Conservation (phyloP, 73 alveolate species). For the Uronychia binucleata region DNA sequence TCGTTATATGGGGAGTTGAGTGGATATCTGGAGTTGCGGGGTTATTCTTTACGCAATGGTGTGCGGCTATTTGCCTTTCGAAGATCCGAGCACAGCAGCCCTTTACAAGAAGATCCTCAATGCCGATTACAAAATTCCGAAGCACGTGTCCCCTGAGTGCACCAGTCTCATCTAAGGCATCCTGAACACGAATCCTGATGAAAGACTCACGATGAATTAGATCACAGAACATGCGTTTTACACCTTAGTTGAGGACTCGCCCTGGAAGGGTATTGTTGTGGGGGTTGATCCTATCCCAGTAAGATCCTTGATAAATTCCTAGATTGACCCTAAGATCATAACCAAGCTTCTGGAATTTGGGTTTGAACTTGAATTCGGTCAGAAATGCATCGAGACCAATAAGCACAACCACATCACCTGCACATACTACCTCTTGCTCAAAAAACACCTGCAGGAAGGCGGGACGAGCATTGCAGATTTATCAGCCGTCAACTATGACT, state of each 20-base stretch:
- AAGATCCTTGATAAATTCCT: too few species aligned
- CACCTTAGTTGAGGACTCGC: too few species aligned
- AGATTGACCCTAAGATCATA: too few species aligned
- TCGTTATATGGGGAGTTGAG: slow-evolving; percentile 71
- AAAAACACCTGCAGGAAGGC: slow-evolving; percentile 61
- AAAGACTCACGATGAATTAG: slow-evolving; percentile 76
- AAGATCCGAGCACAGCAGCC: slow-evolving; percentile 78
- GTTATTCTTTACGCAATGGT: slow-evolving; percentile 84
- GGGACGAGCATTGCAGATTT: too few species aligned
- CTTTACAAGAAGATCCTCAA: slow-evolving; percentile 81
- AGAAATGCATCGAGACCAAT: slow-evolving; percentile 53
- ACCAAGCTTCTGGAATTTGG: too few species aligned
- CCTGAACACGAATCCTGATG: slow-evolving; percentile 83
- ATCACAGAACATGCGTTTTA: slow-evolving; percentile 84
- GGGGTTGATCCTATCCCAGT: slow-evolving; percentile 18
- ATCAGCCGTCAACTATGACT: too few species aligned
- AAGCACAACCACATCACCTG: slow-evolving; percentile 94
- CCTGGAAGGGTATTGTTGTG: slow-evolving; percentile 2
- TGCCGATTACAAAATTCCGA: slow-evolving; percentile 78
- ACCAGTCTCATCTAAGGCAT: slow-evolving; percentile 68
- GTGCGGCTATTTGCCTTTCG: slow-evolving; percentile 89
- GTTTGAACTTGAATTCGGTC: too few species aligned
- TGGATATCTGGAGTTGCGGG: slow-evolving; percentile 91
- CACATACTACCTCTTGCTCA: slow-evolving; percentile 84
- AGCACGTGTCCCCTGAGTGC: slow-evolving; percentile 56